phyloP scores from a whole-genome alignment of 2,329 filamentous ascomycete species.

The Colletotrichum siamense region DNA sequence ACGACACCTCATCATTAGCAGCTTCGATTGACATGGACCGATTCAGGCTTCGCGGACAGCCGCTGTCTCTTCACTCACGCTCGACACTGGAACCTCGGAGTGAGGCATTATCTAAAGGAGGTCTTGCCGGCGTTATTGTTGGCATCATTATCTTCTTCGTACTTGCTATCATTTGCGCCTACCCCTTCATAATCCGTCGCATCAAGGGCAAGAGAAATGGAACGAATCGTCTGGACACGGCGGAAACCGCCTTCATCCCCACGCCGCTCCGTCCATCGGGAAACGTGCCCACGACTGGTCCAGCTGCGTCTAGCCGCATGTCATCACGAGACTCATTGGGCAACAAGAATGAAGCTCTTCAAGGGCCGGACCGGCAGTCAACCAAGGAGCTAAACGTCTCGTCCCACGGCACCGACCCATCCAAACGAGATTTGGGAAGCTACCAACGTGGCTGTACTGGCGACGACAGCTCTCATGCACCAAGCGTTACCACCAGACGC shows the following conservation, averaged over 20 bases:
- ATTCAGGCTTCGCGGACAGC: neutral
- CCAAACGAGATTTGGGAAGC: neutral
- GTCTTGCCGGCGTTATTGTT: conserved; percentile 42
- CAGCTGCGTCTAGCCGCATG: conserved; percentile 1
- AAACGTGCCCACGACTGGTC: conserved; percentile 25
- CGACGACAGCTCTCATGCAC: conserved; percentile 1
- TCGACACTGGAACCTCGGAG: conserved; percentile 36
- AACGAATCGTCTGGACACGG: conserved; percentile 31
- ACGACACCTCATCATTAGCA: conserved; percentile 9
- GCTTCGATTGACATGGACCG: conserved; percentile 1
- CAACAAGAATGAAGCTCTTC: conserved; percentile 2
- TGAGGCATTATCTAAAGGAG: conserved; percentile 29
- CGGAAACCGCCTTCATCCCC: conserved; percentile 33
- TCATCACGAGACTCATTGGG: conserved; percentile 12
- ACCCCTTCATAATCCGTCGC: conserved; percentile 41
- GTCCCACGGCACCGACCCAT: conserved; percentile 2
- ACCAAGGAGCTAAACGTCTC: conserved; percentile 1
- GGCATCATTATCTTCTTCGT: conserved; percentile 37
- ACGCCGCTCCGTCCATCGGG: conserved; percentile 31
- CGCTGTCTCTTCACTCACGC: conserved; percentile 1
- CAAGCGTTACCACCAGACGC: conserved; percentile 11
- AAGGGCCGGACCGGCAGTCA: conserved; percentile 2
- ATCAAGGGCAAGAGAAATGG: conserved; percentile 29
- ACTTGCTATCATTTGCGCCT: conserved; percentile 42
- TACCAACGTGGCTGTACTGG: conserved; percentile 10